These are phyloP conservation scores for Beauveria caledonica DNA, from an alignment of 2,329 filamentous ascomycete species.

Conservation along the genomic window DNA sequence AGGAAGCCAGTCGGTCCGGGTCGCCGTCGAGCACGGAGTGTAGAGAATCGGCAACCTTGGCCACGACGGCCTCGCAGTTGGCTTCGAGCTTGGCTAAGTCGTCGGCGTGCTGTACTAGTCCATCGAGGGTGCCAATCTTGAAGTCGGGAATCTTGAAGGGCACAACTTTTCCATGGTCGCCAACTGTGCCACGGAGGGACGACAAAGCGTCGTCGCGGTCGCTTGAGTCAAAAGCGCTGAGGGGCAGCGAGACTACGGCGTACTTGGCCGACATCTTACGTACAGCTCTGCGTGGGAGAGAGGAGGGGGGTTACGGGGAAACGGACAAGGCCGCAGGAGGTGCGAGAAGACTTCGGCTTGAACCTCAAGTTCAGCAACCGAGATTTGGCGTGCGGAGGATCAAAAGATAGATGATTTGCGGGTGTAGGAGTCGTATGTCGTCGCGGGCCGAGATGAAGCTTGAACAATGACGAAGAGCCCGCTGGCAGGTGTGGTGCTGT, in stretches of 20 bases:
- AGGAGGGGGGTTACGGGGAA: not conserved
- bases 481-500: too few relatives aligned
- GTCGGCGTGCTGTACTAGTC: conserved; percentile 90
- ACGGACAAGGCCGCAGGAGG: not conserved
- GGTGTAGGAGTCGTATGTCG: not conserved
- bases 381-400: not conserved
- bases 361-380: not conserved
- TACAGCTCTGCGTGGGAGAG: conserved; percentile 9
- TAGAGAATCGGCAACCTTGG: conserved; percentile 82
- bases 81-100: conserved; percentile 83
- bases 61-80: conserved; percentile 71
- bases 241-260: conserved; percentile 82
- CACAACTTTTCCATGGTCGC: conserved; percentile 66
- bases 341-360: not conserved
- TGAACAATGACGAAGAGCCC: conserved; percentile 6
- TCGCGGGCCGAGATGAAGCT: not conserved
- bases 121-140: conserved; percentile 96
- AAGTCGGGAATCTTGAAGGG: conserved; percentile 84
- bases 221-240: conserved; percentile 73
- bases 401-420: not conserved
- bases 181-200: conserved; percentile 63
- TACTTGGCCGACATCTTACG: conserved; percentile 54
- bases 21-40: conserved; percentile 75
- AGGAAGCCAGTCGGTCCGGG: conserved; percentile 71
- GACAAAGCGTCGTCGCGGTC: conserved; percentile 75